A percentile compares a stretch with the other conserved stretches of the same genome.
phyloP scores from a whole-genome alignment of 768 basidiomycete genomes.

The Naganishia vaughanmartiniae region DNA sequence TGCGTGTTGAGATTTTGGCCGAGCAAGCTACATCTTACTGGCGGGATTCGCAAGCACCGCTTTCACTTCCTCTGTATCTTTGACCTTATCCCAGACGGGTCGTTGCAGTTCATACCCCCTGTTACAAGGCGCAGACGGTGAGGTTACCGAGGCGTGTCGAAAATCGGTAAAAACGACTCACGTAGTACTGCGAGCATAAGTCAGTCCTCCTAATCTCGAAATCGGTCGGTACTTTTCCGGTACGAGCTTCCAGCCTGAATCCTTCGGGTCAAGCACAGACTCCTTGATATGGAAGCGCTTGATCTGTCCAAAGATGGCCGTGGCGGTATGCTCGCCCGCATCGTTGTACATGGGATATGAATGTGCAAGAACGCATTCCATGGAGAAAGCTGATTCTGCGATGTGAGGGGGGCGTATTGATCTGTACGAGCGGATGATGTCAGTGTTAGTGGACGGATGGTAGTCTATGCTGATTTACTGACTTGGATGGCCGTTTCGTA shows the following conservation, averaged over 20 bases:
- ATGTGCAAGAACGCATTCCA: conserved; percentile 52
- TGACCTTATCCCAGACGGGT: conserved; percentile 54
- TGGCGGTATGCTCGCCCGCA: conserved; percentile 31
- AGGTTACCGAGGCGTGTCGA: not conserved
- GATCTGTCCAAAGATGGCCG: conserved; percentile 48
- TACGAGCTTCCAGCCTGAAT: conserved; percentile 38
- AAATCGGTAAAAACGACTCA: not conserved
- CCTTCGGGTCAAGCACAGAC: conserved; percentile 40
- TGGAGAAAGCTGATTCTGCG: conserved; percentile 52
- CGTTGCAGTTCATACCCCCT: conserved; percentile 51
- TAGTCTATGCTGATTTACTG: conserved; percentile 17
- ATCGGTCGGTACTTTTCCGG: conserved; percentile 47
- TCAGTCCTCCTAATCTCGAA: conserved; percentile 59
- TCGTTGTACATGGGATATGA: conserved; percentile 41
- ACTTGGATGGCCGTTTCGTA: conserved; percentile 44
- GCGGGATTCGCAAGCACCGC: not conserved
- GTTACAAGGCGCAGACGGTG: not conserved
- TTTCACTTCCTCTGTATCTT: conserved; percentile 39
- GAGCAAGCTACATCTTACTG: not conserved
- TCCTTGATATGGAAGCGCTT: conserved; percentile 51
- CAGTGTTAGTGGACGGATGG: not conserved
- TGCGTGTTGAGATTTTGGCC: not conserved
- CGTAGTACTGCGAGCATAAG: conserved; percentile 31
- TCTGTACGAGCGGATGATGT: not conserved
- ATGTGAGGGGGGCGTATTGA: conserved; percentile 51